Conservation (phyloP, 805 yeast genomes). For the Ogataea saltuana region DNA sequence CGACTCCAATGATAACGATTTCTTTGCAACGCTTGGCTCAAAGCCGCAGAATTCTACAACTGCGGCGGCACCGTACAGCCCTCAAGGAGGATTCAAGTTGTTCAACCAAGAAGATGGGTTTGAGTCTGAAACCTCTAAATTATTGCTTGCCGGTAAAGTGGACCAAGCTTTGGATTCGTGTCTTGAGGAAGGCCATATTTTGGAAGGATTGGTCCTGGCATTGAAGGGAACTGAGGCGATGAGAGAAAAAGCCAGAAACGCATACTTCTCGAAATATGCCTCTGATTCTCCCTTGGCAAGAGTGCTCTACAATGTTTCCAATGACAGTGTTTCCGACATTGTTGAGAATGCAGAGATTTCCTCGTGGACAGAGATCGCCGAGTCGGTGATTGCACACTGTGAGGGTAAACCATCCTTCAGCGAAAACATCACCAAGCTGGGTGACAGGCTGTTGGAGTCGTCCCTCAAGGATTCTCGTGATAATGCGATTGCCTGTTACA, state of each 20-base stretch:
- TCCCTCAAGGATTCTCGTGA: constrained; percentile 51
- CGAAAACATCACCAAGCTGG: constrained; percentile 61
- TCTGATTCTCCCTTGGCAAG: constrained; percentile 62
- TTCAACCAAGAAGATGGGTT: constrained; percentile 35
- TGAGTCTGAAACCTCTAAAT: constrained; percentile 48
- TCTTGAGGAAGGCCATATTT: constrained; percentile 58
- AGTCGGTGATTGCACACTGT: constrained; percentile 60
- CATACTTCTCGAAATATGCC: constrained; percentile 64
- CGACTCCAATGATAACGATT: constrained; percentile 38
- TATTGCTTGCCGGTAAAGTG: constrained; percentile 61
- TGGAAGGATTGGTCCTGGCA: constrained; percentile 84
- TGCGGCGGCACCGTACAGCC: constrained; percentile 36
- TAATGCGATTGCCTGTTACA: constrained; percentile 73
- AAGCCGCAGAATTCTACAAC: constrained; percentile 15
- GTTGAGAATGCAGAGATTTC: constrained; percentile 74
- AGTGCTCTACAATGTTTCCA: constrained; percentile 64
- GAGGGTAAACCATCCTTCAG: constrained; percentile 50
- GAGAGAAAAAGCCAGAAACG: constrained; percentile 67
- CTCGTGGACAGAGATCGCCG: constrained; percentile 84
- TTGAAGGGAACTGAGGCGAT: constrained; percentile 61
- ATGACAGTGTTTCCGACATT: constrained; percentile 58
- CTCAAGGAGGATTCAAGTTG: constrained; percentile 55
- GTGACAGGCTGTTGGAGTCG: constrained; percentile 66
- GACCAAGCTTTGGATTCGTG: constrained; percentile 68
- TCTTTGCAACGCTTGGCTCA: constrained; percentile 37